phyloP scores from a whole-genome alignment of 495 filamentous ascomycete genomes.

The Bathelium albidoporum region DNA sequence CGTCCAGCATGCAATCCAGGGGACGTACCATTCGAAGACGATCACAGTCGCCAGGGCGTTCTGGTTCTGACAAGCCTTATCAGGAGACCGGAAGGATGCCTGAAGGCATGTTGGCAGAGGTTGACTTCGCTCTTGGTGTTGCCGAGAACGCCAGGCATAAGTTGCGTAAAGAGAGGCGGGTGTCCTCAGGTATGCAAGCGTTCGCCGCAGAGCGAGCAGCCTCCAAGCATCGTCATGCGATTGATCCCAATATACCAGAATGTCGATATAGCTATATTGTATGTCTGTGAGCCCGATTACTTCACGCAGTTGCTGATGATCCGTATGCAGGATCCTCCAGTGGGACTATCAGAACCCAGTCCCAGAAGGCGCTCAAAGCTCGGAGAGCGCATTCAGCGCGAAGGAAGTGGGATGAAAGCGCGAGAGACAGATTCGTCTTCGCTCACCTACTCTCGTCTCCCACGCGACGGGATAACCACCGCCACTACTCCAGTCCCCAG shows the following conservation, averaged over 20 bases:
- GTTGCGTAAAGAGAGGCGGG: not conserved
- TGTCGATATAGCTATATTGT: constrained; percentile 2
- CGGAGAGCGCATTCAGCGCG: not conserved
- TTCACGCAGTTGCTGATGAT: not conserved
- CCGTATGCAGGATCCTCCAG: not conserved
- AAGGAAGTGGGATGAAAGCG: not conserved
- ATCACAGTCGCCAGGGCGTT: not conserved
- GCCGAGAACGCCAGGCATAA: not conserved
- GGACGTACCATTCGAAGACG: not conserved
- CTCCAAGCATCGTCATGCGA: not conserved
- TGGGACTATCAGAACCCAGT: not conserved
- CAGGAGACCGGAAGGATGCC: not conserved
- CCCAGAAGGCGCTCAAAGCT: not conserved
- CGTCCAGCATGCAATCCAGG: not conserved
- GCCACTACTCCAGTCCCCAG: not conserved
- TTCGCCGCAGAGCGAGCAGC: not conserved
- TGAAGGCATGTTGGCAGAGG: not conserved
- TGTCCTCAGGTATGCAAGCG: not conserved
- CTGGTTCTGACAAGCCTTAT: not conserved
- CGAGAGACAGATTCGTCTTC: not conserved
- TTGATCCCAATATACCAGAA: not conserved
- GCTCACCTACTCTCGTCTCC: too few species aligned
- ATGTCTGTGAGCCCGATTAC: not conserved
- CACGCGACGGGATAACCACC: too few species aligned
- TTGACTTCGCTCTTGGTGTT: not conserved